Evolutionary conservation across 1,139 yeast species (phyloP).

Genomic region (Kodamaea derodonti): DNA sequence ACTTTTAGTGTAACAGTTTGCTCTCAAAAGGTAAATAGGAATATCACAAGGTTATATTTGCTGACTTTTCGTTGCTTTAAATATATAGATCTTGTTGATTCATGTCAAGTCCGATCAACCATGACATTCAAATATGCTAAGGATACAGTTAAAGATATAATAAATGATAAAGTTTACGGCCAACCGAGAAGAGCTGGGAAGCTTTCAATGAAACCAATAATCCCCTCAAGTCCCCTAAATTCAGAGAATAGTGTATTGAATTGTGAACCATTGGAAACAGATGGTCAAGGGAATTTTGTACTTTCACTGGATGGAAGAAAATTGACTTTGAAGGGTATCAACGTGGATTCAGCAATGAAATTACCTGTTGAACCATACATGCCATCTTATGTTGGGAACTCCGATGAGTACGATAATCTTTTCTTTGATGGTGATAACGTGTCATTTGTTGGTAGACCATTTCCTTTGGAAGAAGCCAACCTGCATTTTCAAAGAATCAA

Average conservation of each 20-base stretch:
- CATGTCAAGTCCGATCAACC: no score
- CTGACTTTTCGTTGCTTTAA: no score
- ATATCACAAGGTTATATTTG: no score
- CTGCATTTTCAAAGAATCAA: constrained; percentile 66
- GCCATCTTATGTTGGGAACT: constrained; percentile 48
- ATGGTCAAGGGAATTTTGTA: constrained; percentile 52
- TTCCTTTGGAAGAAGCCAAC: constrained; percentile 68
- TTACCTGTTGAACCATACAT: constrained; percentile 55
- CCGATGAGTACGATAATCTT: constrained; percentile 39
- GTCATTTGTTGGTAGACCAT: constrained; percentile 80
- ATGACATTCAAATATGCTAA: not conserved
- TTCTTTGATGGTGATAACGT: constrained; percentile 70
- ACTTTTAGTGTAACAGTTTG: no score
- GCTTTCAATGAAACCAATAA: constrained; percentile 4
- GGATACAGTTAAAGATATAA: not conserved
- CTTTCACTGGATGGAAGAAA: constrained; percentile 55
- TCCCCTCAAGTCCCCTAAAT: constrained; percentile 9
- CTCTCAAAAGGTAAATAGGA: no score
- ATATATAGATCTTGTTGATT: no score
- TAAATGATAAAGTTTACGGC: constrained; percentile 7
- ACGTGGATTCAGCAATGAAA: constrained; percentile 75
- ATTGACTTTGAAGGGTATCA: constrained; percentile 73
- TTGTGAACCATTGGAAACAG: constrained; percentile 32
- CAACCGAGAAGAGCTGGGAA: not conserved
- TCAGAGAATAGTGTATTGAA: constrained; percentile 18